Evolutionary conservation across 257 asterid species (phyloP).

Genomic region (Ophiorrhiza pumila): DNA sequence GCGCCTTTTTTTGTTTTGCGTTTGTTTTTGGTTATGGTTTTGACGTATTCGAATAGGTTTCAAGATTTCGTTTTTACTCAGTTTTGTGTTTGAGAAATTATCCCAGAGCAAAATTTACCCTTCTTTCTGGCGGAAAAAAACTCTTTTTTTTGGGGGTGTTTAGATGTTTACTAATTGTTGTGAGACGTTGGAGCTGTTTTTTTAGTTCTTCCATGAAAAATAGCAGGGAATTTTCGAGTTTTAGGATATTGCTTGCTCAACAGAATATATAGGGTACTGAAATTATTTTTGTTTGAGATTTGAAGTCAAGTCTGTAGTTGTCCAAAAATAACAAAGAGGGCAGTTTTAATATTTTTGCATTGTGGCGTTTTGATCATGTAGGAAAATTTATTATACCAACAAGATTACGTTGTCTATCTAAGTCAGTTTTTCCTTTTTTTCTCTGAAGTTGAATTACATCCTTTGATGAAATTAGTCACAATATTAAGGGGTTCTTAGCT

Average conservation of each 20-base stretch:
- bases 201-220: too few relatives aligned
- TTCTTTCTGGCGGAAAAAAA: too few relatives aligned
- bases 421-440: neutral
- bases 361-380: too few relatives aligned
- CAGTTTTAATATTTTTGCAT: too few relatives aligned
- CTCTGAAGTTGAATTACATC: neutral
- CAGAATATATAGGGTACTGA: neutral
- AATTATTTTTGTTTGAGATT: neutral
- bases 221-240: neutral
- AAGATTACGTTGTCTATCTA: neutral
- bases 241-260: neutral
- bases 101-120: neutral
- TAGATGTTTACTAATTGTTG: neutral
- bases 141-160: neutral
- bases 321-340: neutral
- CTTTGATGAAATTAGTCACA: neutral
- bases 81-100: neutral
- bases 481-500: neutral
- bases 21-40: neutral
- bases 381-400: too few relatives aligned
- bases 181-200: neutral
- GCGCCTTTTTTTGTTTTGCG: conserved; percentile 4
- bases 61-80: too few relatives aligned
- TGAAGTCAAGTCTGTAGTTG: neutral
- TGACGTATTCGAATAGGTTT: neutral